Evolutionary conservation across 2,329 filamentous ascomycete genomes (phyloP), one percentile per base, ranked within the genome.

Genomic region (Epichloe sibirici): DNA sequence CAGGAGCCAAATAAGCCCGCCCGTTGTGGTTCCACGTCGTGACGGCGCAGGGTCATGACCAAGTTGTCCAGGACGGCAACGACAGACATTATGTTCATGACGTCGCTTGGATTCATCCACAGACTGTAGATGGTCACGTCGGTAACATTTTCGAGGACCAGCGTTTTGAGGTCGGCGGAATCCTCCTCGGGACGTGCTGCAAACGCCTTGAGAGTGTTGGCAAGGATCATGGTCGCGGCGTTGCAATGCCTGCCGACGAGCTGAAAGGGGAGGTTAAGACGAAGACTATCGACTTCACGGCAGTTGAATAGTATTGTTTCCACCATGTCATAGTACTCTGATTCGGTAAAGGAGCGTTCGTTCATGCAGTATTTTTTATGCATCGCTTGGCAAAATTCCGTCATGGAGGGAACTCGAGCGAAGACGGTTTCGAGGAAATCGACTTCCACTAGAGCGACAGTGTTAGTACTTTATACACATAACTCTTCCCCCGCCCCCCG

Each of bases 221-320:
- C 75, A 15, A 79, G 63, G n/a, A 78, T 70, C 57, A 74, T 69
- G 9, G 74, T 78, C 17, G 74, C 69, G 44, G 74, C 71, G 53
- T 69, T 68, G 54, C 69, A 73, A 54, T 72, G 65, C 9, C 65
- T 65, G 15, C 71, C 72, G 11, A 77, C 68, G 8, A 78, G 65
- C 57, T 76, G 74, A 54, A 76, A 77, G 3, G 76, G 76, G 5
- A 79, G 69, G 54, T 72, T 75, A 23, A 79, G 61, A 43, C 74
- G 73, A n/a, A 78, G 59, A 3, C 74, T 66, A 5, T 70, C 66
- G 52, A 75, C 62, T 23, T 71, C 68, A 42, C 72, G 71, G 52
- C 72, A 73, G 52, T 69, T 63, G 56, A 70, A 68, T 0, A 79
- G 65, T 34, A 77, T 66, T 28, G 63, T 63, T 49, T 70, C 66